Evolutionary conservation across 2,329 filamentous ascomycete genomes (phyloP), one percentile per base, ranked within the genome.

Genomic region (Golovinomyces cichoracearum): DNA sequence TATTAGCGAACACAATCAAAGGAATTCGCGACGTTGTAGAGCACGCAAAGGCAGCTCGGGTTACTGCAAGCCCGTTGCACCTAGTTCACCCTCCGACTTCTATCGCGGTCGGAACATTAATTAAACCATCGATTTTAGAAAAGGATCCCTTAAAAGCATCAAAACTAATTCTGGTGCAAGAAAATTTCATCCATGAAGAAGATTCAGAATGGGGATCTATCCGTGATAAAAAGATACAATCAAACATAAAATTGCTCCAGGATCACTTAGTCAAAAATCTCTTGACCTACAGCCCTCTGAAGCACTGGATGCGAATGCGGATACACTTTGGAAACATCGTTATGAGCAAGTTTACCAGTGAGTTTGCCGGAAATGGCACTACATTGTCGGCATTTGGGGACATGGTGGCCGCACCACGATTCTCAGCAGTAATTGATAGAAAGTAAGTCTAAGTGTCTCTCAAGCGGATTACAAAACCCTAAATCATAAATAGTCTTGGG

Each of bases 271-370:
- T 42, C 1, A 52, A 52, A 31, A 50, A 51, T 41, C 33, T 60
- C 1, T 52, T 48, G 25, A 45, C 41, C 4, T 52, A 60, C 7
- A 53, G 53, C 26, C 51, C 52, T 13, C 25, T 58, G 3, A 57
- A 55, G 27, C 51, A 50, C 23, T 54, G 55, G 53, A 59, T 61
- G 57, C 52, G 53, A 29, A 59, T 62, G 57, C 53, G 60, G 19
- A 52, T 61, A 6, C 53, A 58, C 27, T 60, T 61, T 48, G 60
- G 59, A 15, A 53, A 57, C 37, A 29, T 57, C 7, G 47, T 52
- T 26, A 47, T 62, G 1, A 50, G 25, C 15, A 48, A 51, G 12
- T 59, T 53, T 40, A 53, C 47, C 12, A 50, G 49, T 17, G 49
- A 47, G 3, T 57, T 60, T 35, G 19, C 21, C 15, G 40, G 52